A percentile compares a stretch with the other conserved stretches of the same genome.
phyloP scores from a whole-genome alignment of 768 basidiomycete species.

The Phylloporus rhodoxanthus region DNA sequence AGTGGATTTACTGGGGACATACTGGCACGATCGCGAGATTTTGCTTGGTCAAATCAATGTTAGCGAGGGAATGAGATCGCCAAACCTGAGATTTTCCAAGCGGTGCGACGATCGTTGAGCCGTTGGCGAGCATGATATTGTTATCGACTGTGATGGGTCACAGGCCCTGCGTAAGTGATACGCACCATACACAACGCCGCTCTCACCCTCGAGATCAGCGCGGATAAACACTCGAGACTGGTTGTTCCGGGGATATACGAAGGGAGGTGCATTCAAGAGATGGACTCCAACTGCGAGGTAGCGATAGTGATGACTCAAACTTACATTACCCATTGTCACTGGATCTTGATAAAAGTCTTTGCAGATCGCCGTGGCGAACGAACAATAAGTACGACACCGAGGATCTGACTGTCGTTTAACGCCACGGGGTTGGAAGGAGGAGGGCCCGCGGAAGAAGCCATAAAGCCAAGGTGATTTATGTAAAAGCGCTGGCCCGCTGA shows the following conservation, averaged over 20 bases:
- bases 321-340: conserved; percentile 53
- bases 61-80: conserved; percentile 11
- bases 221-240: conserved; percentile 41
- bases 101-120: conserved; percentile 52
- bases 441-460: neutral
- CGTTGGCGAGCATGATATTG: conserved; percentile 61
- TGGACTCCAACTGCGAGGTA: conserved; percentile 32
- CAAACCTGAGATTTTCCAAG: conserved; percentile 59
- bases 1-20: conserved; percentile 36
- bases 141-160: conserved; percentile 47
- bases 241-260: conserved; percentile 43
- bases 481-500: neutral
- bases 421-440: conserved; percentile 10
- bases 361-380: conserved; percentile 55
- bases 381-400: conserved; percentile 55
- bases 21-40: conserved; percentile 17
- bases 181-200: conserved; percentile 54
- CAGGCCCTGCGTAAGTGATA: conserved; percentile 64
- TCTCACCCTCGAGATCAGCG: conserved; percentile 68
- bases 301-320: conserved; percentile 27
- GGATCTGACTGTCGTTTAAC: conserved; percentile 21
- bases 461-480: neutral
- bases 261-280: conserved; percentile 49
- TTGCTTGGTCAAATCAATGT: conserved; percentile 2
- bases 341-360: conserved; percentile 65